Conservation (phyloP, 176 grass and related monocot species). For the Puya raimondii region DNA sequence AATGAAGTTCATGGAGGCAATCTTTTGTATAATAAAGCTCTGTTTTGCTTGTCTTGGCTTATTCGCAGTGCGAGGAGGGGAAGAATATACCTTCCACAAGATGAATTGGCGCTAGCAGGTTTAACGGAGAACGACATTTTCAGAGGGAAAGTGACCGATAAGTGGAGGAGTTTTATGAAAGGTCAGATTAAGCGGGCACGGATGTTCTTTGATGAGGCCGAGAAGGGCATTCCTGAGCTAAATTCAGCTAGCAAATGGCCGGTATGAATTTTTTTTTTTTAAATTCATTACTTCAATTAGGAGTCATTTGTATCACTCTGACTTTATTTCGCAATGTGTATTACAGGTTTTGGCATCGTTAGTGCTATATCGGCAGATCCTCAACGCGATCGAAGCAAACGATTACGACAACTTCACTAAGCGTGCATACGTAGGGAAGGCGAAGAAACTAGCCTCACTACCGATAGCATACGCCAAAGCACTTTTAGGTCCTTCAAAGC, state of each 20-base stretch:
- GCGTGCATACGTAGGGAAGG: constrained; percentile 70
- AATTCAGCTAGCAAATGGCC: constrained; percentile 88
- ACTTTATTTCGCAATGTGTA: background rate
- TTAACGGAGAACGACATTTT: constrained; percentile 82
- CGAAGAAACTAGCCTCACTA: constrained; percentile 64
- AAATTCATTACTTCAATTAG: background rate
- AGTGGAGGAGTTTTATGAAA: constrained; percentile 95
- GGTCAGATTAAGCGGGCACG: constrained; percentile 79
- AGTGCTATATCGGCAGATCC: constrained; percentile 79
- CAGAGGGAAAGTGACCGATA: constrained; percentile 78
- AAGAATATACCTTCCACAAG: constrained; percentile 93
- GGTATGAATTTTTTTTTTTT: constrained; percentile 24
- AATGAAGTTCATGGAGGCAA: too few relatives aligned
- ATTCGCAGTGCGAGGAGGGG: constrained; percentile 74
- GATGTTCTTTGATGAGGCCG: constrained; percentile 77
- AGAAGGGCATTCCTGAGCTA: constrained; percentile 63
- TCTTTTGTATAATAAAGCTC: background rate
- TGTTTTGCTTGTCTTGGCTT: constrained; percentile 26
- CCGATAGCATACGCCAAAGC: constrained; percentile 62
- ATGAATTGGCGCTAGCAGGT: constrained; percentile 59
- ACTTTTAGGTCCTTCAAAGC: constrained; percentile 24
- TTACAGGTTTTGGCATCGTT: constrained; percentile 70
- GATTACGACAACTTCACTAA: constrained; percentile 97
- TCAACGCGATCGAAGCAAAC: constrained; percentile 82
- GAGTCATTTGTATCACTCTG: background rate